Conservation (phyloP, 192 early-diverging fungal genomes). For the Cetraspora pellucida region DNA sequence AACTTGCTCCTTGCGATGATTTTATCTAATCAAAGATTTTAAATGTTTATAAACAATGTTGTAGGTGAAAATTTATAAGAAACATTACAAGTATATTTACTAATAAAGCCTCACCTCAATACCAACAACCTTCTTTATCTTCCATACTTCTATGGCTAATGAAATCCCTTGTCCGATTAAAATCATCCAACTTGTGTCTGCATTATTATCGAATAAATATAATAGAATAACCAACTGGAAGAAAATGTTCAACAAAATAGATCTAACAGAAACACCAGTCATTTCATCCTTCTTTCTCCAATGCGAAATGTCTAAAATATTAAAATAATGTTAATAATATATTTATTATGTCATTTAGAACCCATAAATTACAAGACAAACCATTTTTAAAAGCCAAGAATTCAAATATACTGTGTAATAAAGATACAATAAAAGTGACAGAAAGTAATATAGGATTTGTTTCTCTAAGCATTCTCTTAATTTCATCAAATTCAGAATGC, state of each 20-base stretch:
- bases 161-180: slow-evolving; percentile 81
- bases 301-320: slow-evolving; percentile 76
- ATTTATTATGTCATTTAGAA: slow-evolving; percentile 19
- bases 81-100: background rate
- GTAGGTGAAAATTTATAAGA: background rate
- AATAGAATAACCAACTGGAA: slow-evolving; percentile 87
- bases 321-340: background rate
- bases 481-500: slow-evolving; percentile 66
- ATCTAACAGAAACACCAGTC: slow-evolving; percentile 80
- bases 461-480: slow-evolving; percentile 90
- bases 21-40: slow-evolving; percentile 28
- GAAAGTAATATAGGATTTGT: slow-evolving; percentile 84
- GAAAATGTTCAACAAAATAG: slow-evolving; percentile 79
- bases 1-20: slow-evolving; percentile 17
- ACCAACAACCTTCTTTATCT: slow-evolving; percentile 84
- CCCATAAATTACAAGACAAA: slow-evolving; percentile 38
- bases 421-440: slow-evolving; percentile 74
- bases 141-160: slow-evolving; percentile 87
- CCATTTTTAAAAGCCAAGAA: slow-evolving; percentile 94
- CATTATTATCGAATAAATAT: slow-evolving; percentile 83
- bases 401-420: slow-evolving; percentile 85
- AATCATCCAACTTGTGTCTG: slow-evolving; percentile 83
- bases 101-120: slow-evolving; percentile 50
- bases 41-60: background rate
- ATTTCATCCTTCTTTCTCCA: slow-evolving; percentile 83